phyloP scores from a whole-genome alignment of 2,329 filamentous ascomycete genomes.

The Phoma sp. region DNA sequence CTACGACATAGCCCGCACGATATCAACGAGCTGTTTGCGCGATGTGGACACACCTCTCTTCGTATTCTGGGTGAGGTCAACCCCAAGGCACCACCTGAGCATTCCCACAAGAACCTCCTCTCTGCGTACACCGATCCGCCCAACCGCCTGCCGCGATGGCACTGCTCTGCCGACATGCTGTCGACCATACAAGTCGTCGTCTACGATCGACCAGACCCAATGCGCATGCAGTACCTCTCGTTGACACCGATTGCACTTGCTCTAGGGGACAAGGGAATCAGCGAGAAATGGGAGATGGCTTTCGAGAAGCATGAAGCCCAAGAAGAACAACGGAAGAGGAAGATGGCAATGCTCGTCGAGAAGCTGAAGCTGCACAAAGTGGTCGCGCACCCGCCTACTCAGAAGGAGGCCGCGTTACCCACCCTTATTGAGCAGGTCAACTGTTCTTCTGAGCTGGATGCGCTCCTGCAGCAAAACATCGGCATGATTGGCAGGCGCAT shows the following conservation, averaged over 20 bases:
- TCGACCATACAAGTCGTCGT: constrained; percentile 85
- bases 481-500: constrained; percentile 80
- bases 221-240: constrained; percentile 95
- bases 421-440: constrained; percentile 93
- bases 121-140: constrained; percentile 62
- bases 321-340: constrained; percentile 70
- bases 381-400: constrained; percentile 73
- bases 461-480: constrained; percentile 86
- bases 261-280: constrained; percentile 67
- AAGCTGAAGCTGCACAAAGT: constrained; percentile 92
- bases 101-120: constrained; percentile 73
- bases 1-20: constrained; percentile 83
- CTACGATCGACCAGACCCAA: constrained; percentile 84
- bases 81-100: constrained; percentile 54
- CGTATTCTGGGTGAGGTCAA: constrained; percentile 88
- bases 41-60: constrained; percentile 83
- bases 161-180: constrained; percentile 68
- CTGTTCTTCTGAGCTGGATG: constrained; percentile 89
- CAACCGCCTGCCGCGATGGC: constrained; percentile 71
- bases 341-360: constrained; percentile 73
- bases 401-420: constrained; percentile 80
- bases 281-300: constrained; percentile 48
- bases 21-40: constrained; percentile 77
- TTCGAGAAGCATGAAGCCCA: constrained; percentile 68
- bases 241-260: constrained; percentile 87